Percentiles rank a stretch among this genome's conserved stretches.
Evolutionary conservation across 1,139 yeast genomes (phyloP).

Genomic region (Candida gigantensis): DNA sequence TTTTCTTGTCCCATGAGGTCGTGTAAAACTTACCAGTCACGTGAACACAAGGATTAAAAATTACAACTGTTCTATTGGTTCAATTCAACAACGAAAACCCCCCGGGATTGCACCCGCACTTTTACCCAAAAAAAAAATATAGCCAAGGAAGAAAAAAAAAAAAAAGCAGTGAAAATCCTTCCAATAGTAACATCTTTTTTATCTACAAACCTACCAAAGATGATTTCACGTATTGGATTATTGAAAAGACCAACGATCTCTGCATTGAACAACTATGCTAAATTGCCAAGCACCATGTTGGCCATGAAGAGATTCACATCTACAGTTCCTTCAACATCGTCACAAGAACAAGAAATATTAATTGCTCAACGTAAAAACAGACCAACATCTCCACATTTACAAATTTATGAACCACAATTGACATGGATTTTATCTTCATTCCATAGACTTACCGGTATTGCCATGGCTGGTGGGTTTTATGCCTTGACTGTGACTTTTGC

Average conservation of each 20-base stretch:
- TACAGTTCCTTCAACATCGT: constrained; percentile 62
- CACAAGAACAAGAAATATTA: constrained; percentile 68
- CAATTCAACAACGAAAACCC: neutral
- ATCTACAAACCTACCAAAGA: constrained; percentile 3
- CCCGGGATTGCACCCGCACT: constrained; percentile 5
- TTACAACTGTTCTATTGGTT: constrained; percentile 7
- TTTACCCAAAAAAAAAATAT: too few relatives aligned
- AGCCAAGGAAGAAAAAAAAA: constrained; percentile 2
- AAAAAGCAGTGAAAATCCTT: too few relatives aligned
- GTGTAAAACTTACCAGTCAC: too few relatives aligned
- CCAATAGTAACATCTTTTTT: too few relatives aligned
- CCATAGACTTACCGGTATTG: constrained; percentile 89
- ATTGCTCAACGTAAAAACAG: constrained; percentile 82
- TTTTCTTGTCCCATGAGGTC: too few relatives aligned
- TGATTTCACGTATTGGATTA: constrained; percentile 21
- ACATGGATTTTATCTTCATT: constrained; percentile 78
- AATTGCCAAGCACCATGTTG: constrained; percentile 7
- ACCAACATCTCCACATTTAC: constrained; percentile 89
- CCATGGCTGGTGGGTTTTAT: constrained; percentile 77
- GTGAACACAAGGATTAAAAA: constrained; percentile 3
- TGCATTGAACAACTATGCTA: constrained; percentile 3
- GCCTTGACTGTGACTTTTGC: constrained; percentile 77
- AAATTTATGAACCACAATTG: constrained; percentile 86
- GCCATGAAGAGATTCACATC: constrained; percentile 37
- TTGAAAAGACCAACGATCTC: constrained; percentile 13